Conservation (phyloP, 1,284 basidiomycete species). For the Sanghuangporus weigelae region DNA sequence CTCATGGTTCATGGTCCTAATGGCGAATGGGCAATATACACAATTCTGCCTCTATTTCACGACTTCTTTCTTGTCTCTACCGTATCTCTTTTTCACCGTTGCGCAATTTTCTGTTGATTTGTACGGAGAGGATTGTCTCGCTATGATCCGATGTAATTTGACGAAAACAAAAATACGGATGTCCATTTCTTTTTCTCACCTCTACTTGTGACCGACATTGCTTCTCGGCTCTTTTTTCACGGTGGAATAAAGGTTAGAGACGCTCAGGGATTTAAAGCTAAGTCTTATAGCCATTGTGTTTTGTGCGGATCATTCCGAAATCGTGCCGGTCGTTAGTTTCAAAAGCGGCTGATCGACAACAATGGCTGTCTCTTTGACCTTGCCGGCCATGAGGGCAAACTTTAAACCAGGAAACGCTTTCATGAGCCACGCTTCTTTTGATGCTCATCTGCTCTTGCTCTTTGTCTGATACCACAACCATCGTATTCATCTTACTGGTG, state of each 20-base stretch:
- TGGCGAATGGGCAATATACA: conserved; percentile 1
- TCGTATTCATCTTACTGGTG: background rate
- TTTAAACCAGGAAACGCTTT: background rate
- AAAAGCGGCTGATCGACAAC: background rate
- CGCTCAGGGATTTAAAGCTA: no score
- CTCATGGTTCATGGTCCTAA: background rate
- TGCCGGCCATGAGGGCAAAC: background rate
- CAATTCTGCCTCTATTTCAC: background rate
- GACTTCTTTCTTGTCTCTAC: background rate
- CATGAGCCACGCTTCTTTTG: background rate
- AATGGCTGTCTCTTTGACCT: background rate
- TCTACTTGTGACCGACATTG: no score
- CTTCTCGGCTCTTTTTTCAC: no score
- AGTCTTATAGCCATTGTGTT: background rate
- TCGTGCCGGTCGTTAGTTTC: background rate
- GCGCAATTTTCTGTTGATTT: background rate
- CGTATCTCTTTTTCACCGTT: background rate
- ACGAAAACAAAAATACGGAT: background rate
- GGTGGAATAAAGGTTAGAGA: no score
- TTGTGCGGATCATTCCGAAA: background rate
- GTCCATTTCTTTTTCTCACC: background rate
- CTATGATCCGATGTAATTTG: conserved; percentile 14
- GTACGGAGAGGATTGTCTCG: conserved; percentile 9
- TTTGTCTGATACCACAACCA: background rate
- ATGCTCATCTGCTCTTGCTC: background rate